Evolutionary conservation across 1,139 yeast genomes (phyloP).

Genomic region (Schwanniomyces etchellsii): DNA sequence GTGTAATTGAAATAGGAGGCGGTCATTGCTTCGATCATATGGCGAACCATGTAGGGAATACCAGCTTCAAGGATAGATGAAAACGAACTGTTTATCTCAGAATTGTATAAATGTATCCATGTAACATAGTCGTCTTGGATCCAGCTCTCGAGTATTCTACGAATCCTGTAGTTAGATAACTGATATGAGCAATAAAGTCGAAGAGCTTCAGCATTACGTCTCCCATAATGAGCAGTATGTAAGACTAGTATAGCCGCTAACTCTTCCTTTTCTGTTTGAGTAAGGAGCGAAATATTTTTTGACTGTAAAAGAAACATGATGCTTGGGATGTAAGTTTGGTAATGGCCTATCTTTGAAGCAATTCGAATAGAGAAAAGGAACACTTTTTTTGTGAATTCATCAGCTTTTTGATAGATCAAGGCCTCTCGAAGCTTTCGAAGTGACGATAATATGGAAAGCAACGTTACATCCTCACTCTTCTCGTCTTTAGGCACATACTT

Average conservation of each 20-base stretch:
- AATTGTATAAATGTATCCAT: slow-evolving; percentile 36
- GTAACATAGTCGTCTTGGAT: slow-evolving; percentile 28
- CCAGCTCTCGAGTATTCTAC: slow-evolving; percentile 29
- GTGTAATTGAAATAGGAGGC: slow-evolving; percentile 32
- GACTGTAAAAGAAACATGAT: slow-evolving; percentile 31
- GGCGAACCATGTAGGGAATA: slow-evolving; percentile 18
- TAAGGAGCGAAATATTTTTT: slow-evolving; percentile 14
- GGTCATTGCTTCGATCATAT: slow-evolving; percentile 25
- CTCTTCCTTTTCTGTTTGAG: slow-evolving; percentile 30
- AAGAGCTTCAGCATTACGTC: slow-evolving; percentile 31
- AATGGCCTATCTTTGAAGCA: slow-evolving; percentile 42
- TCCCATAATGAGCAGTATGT: slow-evolving; percentile 44
- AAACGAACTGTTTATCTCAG: slow-evolving; percentile 23
- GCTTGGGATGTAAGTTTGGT: slow-evolving; percentile 55
- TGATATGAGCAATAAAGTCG: slow-evolving; percentile 24
- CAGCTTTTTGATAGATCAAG: slow-evolving; percentile 29
- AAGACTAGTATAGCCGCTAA: slow-evolving; percentile 34
- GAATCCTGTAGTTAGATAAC: slow-evolving; percentile 13
- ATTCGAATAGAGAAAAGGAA: slow-evolving; percentile 46
- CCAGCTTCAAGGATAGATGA: slow-evolving; percentile 41
- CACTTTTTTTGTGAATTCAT: slow-evolving; percentile 41
- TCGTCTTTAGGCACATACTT: not conserved
- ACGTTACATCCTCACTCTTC: too few species aligned
- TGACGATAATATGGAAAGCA: slow-evolving; percentile 24
- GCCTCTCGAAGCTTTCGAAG: slow-evolving; percentile 52